Evolutionary conservation across 2,329 filamentous ascomycete species (phyloP), one percentile per base, ranked within the genome.

Genomic region (Chrysoporthe austroafricana): DNA sequence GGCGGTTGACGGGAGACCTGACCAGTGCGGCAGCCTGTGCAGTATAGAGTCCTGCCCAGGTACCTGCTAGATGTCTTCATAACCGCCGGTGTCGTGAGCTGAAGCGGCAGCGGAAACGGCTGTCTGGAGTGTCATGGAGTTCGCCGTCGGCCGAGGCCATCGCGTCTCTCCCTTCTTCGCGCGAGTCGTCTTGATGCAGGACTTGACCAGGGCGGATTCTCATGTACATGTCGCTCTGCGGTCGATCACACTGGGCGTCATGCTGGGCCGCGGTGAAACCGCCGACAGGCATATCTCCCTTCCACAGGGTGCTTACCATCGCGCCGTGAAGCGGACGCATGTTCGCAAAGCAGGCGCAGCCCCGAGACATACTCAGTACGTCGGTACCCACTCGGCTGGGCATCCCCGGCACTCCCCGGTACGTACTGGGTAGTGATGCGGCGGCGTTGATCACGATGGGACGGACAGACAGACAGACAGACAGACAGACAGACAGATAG

Each of bases 231-330:
- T 39, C 54, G 18, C 34, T 57, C 36, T 18, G 57, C 57, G 18
- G 57, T 26, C 43, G 36, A 43, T 43, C 36, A 43, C n/a, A 3
- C 16, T 21, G 57, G 54, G 54, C 36, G 18, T 42, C 57, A 42
- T 42, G 14, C 36, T 16, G 7, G n/a, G 26, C 11, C 4, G 57
- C 18, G 11, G 39, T 59, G 34, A 43, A 21, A 6, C 34, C 57
- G 36, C 57, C 43, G 34, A 32, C 36, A 21, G 26, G 56, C 57
- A 59, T 43, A 21, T 59, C 2, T 26, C 36, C 54, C 57, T 59
- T 36, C 57, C 21, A 59, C 57, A 59, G 39, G 36, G 57, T 59
- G 34, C 57, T 59, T 43, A 59, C 57, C 54, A 32, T 57, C n/a
- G 54, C 54, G 36, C 36, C n/a, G 54, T 57, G 32, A 57, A 57